Conservation (phyloP, 768 basidiomycete species). For the Hemileccinum rubropunctum region DNA sequence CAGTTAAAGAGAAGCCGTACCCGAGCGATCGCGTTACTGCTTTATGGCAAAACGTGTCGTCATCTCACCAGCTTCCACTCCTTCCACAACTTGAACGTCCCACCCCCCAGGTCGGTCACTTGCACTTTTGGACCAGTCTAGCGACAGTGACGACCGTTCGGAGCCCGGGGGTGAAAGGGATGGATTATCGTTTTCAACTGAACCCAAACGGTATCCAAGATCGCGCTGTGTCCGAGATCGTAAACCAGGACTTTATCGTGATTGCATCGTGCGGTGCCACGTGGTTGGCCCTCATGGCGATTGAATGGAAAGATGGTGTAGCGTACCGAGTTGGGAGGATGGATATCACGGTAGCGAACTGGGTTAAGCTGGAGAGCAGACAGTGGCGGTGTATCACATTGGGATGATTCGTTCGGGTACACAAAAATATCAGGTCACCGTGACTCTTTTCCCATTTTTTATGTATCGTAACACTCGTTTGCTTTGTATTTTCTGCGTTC, state of each 20-base stretch:
- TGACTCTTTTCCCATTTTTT: too few species aligned
- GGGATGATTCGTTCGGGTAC: too few species aligned
- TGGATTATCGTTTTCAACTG: background rate
- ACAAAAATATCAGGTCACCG: too few species aligned
- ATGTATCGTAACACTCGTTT: too few species aligned
- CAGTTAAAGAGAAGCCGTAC: background rate
- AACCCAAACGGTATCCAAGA: background rate
- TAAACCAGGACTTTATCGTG: constrained; percentile 2
- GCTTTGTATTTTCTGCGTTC: too few species aligned
- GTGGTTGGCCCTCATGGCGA: background rate
- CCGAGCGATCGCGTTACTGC: background rate
- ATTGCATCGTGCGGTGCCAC: background rate
- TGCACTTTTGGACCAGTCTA: constrained; percentile 16
- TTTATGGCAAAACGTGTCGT: background rate
- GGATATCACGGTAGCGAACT: background rate
- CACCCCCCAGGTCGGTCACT: constrained; percentile 1
- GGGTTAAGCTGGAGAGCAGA: background rate
- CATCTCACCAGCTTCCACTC: background rate
- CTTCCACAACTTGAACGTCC: background rate
- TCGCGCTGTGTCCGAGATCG: background rate
- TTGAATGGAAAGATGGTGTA: background rate
- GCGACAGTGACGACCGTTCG: constrained; percentile 1
- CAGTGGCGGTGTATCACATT: background rate
- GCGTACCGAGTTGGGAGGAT: background rate
- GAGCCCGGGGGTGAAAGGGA: background rate